Evolutionary conservation across 208 protist genomes (phyloP), one percentile per base, ranked within the genome.

Genomic region (Naegleria fowleri): DNA sequence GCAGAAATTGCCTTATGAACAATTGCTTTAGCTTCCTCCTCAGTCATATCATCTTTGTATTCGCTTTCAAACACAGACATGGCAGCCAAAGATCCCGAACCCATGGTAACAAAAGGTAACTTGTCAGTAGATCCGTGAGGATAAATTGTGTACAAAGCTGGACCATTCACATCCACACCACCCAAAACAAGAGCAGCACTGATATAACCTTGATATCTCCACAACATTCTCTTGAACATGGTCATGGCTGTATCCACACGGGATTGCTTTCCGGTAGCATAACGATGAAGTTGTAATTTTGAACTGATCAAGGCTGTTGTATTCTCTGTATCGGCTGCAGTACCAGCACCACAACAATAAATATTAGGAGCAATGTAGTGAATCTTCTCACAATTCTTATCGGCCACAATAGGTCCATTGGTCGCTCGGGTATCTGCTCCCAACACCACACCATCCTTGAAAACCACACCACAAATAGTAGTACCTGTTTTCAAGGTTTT

Each of bases 291-390:
- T 41, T 96, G 93, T 43, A 99, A 94, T 93, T 99, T 95, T 15
- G 96, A 96, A 52, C 95, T 95, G 36, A 99, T 97, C 92, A 99
- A 95, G 85, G 96, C 96, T 85, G 97, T 98, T 19, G 97, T 95
- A 0, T 97, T 95, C 93, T 98, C 98, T 11, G 98, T 99, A 94
- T 99, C 99, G 0, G 99, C 99, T 15, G 99, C 97, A 13, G 99
- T 99, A 88, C 99, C 99, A 51, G 99, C 99, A 92, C 99, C 99
- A 93, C 98, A 99, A 95, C 99, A 99, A 95, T 98, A 99, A 52
- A 99, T 99, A 92, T 99, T 99, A 59, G 98, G 97, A 13, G 99
- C 97, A 94, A 99, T 99, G 95, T 99, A 99, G 94, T 99, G 99
- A 92, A 99, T 99, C 96, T 99, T 99, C 90, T 98, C 95, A 96